phyloP scores from a whole-genome alignment of 2,329 filamentous ascomycete species.

The Cladobotryum protrusum region DNA sequence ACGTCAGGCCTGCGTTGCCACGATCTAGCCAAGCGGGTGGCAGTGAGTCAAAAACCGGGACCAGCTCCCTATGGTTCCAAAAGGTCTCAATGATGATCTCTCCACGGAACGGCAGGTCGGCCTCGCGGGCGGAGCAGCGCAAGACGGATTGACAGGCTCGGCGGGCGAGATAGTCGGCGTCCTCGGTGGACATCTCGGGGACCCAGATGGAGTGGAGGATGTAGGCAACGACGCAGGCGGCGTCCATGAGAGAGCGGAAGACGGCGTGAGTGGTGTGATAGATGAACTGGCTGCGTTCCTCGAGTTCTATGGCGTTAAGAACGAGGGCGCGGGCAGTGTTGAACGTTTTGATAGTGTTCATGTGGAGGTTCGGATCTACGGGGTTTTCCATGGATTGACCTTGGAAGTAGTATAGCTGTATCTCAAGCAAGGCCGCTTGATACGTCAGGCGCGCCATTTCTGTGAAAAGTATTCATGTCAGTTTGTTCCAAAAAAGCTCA shows the following conservation, averaged over 20 bases:
- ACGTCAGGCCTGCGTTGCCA: slow-evolving; percentile 42
- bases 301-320: slow-evolving; percentile 36
- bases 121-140: slow-evolving; percentile 41
- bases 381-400: not conserved
- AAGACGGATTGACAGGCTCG: slow-evolving; percentile 31
- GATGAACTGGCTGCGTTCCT: slow-evolving; percentile 34
- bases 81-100: slow-evolving; percentile 44
- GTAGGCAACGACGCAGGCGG: slow-evolving; percentile 40
- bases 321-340: slow-evolving; percentile 43
- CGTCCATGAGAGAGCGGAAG: slow-evolving; percentile 41
- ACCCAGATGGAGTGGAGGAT: slow-evolving; percentile 39
- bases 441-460: slow-evolving; percentile 45
- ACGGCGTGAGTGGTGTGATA: slow-evolving; percentile 45
- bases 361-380: slow-evolving; percentile 25
- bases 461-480: slow-evolving; percentile 17
- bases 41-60: slow-evolving; percentile 34
- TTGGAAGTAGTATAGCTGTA: slow-evolving; percentile 47
- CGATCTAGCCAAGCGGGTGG: slow-evolving; percentile 39
- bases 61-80: slow-evolving; percentile 35
- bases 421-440: slow-evolving; percentile 44
- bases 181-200: slow-evolving; percentile 24
- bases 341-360: slow-evolving; percentile 41
- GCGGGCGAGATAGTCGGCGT: slow-evolving; percentile 25
- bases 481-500: not conserved
- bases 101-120: slow-evolving; percentile 41